A percentile compares a stretch with the other conserved stretches of the same genome.
These are phyloP conservation scores for Diaporthe australafricana DNA, from an alignment of 2,329 filamentous ascomycete species.

Conservation along the genomic window DNA sequence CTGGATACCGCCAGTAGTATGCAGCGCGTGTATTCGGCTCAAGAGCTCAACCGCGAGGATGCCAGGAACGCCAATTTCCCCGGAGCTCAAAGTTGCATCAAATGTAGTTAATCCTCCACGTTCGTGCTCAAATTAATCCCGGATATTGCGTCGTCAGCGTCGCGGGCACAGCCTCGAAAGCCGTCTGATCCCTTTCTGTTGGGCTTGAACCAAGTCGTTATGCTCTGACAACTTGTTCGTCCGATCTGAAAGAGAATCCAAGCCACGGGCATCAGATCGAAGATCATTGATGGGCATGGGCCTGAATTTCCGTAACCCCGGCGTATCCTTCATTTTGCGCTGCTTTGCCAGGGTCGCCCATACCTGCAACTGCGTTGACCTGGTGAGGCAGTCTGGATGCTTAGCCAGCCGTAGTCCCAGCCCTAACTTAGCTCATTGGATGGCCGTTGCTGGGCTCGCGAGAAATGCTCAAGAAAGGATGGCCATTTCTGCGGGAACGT, in stretches of 20 bases:
- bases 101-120: neutral
- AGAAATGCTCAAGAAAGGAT: constrained; percentile 10
- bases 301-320: neutral
- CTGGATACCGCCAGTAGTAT: neutral
- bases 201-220: neutral
- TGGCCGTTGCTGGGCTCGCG: neutral
- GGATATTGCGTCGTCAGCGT: neutral
- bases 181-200: neutral
- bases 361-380: neutral
- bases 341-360: neutral
- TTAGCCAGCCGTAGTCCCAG: constrained; percentile 15
- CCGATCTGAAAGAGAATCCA: constrained; percentile 24
- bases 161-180: neutral
- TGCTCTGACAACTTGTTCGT: constrained; percentile 9
- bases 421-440: neutral
- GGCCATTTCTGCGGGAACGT: constrained; percentile 22
- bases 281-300: constrained; percentile 1
- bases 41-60: neutral
- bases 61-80: constrained; percentile 13
- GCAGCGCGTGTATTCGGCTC: constrained; percentile 13
- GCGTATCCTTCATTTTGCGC: neutral
- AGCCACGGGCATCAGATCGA: constrained; percentile 1
- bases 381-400: constrained; percentile 7
- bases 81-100: constrained; percentile 14
- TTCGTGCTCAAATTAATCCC: constrained; percentile 1